Conservation (phyloP, 2,329 filamentous ascomycete species). For the Ceratocystis colombiana region DNA sequence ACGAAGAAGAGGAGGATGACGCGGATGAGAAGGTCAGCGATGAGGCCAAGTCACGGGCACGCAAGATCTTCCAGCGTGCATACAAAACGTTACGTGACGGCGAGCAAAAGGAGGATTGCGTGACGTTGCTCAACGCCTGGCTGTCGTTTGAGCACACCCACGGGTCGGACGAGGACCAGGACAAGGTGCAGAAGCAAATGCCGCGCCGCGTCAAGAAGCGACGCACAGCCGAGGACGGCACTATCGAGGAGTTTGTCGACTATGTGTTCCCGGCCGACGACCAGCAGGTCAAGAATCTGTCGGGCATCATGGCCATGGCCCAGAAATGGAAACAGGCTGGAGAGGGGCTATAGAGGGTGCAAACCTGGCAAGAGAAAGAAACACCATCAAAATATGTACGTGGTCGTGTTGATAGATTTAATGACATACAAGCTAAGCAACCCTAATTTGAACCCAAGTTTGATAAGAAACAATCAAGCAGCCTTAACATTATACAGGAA, state of each 20-base stretch:
- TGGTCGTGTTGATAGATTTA: constrained; percentile 4
- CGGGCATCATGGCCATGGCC: constrained; percentile 73
- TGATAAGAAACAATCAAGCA: background rate
- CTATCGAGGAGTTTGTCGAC: constrained; percentile 93
- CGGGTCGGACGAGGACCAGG: constrained; percentile 62
- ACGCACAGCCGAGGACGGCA: constrained; percentile 81
- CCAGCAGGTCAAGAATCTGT: constrained; percentile 70
- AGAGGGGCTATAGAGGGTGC: constrained; percentile 30
- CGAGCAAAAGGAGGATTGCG: constrained; percentile 88
- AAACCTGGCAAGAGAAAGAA: background rate
- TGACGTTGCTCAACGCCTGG: constrained; percentile 84
- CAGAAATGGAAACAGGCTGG: constrained; percentile 72
- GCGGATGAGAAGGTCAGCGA: constrained; percentile 66
- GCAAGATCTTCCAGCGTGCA: constrained; percentile 74
- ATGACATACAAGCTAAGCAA: background rate
- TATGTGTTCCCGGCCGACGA: constrained; percentile 97
- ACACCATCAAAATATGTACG: constrained; percentile 8
- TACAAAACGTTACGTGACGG: constrained; percentile 80
- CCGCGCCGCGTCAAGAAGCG: constrained; percentile 86
- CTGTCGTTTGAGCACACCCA: constrained; percentile 82
- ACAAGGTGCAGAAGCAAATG: constrained; percentile 85
- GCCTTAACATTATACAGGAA: background rate
- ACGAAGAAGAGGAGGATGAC: constrained; percentile 46
- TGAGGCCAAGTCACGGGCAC: constrained; percentile 70
- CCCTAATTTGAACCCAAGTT: background rate